Evolutionary conservation across 2,329 filamentous ascomycete genomes (phyloP).

Genomic region (Fusarium stilboides): DNA sequence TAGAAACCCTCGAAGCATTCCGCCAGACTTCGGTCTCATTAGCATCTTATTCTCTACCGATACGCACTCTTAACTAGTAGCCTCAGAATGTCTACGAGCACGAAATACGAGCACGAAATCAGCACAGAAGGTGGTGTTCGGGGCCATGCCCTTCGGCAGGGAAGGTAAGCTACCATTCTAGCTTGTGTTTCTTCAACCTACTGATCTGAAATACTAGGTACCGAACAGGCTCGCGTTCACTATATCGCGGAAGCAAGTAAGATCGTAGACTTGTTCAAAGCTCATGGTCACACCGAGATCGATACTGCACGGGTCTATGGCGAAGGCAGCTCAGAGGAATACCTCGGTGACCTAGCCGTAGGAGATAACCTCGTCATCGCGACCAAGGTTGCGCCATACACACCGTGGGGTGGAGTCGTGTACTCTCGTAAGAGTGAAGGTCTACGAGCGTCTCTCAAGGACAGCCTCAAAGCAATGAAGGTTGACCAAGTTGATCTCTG

Average conservation of each 20-base stretch:
- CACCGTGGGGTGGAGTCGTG: constrained; percentile 5
- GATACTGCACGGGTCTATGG: constrained; percentile 13
- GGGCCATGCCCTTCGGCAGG: constrained; percentile 15
- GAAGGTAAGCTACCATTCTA: not conserved
- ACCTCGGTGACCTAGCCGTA: constrained; percentile 5
- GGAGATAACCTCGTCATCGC: not conserved
- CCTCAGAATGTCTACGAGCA: too few species aligned
- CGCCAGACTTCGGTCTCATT: too few species aligned
- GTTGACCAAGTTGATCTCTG: constrained; percentile 40
- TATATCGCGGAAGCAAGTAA: constrained; percentile 2
- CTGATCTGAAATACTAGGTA: not conserved
- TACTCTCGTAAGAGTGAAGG: constrained; percentile 4
- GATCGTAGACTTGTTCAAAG: constrained; percentile 10
- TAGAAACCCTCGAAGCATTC: too few species aligned
- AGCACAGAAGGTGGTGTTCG: not conserved
- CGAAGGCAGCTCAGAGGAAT: constrained; percentile 11
- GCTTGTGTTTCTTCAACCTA: not conserved
- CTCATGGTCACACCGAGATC: constrained; percentile 1
- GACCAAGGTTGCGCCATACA: constrained; percentile 12
- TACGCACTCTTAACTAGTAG: too few species aligned
- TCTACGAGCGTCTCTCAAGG: constrained; percentile 8
- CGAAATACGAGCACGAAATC: too few species aligned
- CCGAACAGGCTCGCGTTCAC: constrained; percentile 13
- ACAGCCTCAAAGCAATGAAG: constrained; percentile 27
- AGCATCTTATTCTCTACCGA: too few species aligned